Evolutionary conservation across 345 rosid genomes (phyloP).

Genomic region (Populus davidiana): DNA sequence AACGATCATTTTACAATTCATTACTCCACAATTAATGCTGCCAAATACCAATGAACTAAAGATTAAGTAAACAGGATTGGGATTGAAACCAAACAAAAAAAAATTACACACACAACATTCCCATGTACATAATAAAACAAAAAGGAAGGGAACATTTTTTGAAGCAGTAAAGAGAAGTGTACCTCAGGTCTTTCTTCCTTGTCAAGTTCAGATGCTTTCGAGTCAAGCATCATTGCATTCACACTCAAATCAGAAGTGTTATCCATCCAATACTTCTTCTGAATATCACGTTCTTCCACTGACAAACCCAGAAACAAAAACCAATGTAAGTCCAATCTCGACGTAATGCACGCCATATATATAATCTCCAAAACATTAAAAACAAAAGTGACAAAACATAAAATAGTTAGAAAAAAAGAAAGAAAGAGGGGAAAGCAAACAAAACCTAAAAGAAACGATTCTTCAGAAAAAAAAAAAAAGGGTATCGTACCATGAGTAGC

Average conservation of each 20-base stretch:
- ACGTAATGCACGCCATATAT: neutral
- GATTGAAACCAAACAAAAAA: neutral
- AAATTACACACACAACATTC: neutral
- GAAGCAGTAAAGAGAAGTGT: neutral
- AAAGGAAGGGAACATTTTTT: too few species aligned
- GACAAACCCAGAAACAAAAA: slow-evolving; percentile 1
- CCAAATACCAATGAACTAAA: too few species aligned
- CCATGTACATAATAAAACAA: too few species aligned
- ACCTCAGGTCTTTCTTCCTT: slow-evolving; percentile 98
- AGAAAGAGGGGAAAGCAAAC: neutral
- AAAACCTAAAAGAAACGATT: neutral
- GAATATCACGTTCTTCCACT: slow-evolving; percentile 72
- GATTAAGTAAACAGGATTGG: too few species aligned
- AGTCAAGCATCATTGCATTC: slow-evolving; percentile 97
- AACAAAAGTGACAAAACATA: neutral
- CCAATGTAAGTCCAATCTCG: neutral
- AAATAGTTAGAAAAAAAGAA: neutral
- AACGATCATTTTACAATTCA: too few species aligned
- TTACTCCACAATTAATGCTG: too few species aligned
- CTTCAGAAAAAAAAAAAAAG: neutral
- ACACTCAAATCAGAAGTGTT: slow-evolving; percentile 66
- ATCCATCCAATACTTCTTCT: slow-evolving; percentile 85
- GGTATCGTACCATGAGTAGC: slow-evolving; percentile 38
- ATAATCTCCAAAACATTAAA: neutral
- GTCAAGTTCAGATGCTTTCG: slow-evolving; percentile 88